phyloP scores from a whole-genome alignment of 495 filamentous ascomycete species.

The Penicillium lagena region DNA sequence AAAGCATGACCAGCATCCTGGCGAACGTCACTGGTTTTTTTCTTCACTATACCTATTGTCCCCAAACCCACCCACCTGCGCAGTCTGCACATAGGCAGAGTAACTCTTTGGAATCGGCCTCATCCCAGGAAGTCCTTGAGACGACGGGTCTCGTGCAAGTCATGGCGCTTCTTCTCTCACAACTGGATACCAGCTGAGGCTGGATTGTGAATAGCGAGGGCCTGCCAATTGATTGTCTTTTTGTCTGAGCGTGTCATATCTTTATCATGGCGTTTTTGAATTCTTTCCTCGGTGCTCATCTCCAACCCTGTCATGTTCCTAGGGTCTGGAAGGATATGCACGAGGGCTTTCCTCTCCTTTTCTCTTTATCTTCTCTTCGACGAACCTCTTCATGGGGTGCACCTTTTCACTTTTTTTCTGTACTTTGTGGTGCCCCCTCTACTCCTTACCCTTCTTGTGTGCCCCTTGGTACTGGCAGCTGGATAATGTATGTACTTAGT shows the following conservation, averaged over 20 bases:
- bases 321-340: constrained; percentile 29
- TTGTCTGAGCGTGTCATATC: constrained; percentile 6
- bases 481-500: constrained; percentile 45
- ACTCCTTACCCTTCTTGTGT: constrained; percentile 25
- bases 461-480: constrained; percentile 30
- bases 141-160: not conserved
- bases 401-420: constrained; percentile 2
- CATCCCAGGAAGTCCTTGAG: too few relatives aligned
- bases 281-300: constrained; percentile 24
- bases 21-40: constrained; percentile 17
- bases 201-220: constrained; percentile 28
- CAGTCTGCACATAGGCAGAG: constrained; percentile 34
- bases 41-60: constrained; percentile 19
- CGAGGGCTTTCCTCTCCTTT: constrained; percentile 8
- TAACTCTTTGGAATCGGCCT: not conserved
- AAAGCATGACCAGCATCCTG: constrained; percentile 33
- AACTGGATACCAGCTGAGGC: constrained; percentile 5
- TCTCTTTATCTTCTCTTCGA: constrained; percentile 14
- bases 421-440: constrained; percentile 8
- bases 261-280: constrained; percentile 15
- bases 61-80: constrained; percentile 10
- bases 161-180: not conserved
- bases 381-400: constrained; percentile 6
- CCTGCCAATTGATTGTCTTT: constrained; percentile 21
- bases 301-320: constrained; percentile 38